Base-by-base conservation (phyloP, 1,139 yeast species). In the Pichia sp. region DNA sequence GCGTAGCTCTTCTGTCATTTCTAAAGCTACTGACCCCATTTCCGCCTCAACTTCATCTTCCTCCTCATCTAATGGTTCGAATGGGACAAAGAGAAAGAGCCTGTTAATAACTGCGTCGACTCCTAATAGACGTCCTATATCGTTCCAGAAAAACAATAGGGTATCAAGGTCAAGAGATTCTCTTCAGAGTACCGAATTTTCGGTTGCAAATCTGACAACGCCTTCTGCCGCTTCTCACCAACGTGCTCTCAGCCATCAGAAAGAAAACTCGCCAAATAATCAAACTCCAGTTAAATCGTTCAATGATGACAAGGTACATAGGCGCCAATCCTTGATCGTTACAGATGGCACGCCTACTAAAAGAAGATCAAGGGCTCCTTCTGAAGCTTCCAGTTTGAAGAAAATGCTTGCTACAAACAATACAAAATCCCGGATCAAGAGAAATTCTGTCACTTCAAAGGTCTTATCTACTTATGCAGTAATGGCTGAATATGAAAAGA, bases 381-480 rank as follows among this genome's bases (percentile, higher is more conserved):
- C 52, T 10, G 58, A 56, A n/a, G 24, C 41, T 33, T 44, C 58
- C 10, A 50, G 48, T 42, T 20, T 56, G 12, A 40, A 48, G 29
- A 48, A 36, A 27, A 50, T 52, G 49, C 24, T 48, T 10, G 4
- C 41, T 8, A 41, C 17, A 6, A 16, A 10, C 8, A 44, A 40
- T 42, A 10, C 64, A 62, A 29, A 62, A 65, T 56, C 74, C 57
- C 68, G 80, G 49, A 66, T 78, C 62, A 84, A 84, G 68, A 78
- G 91, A 63, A 84, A 85, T 60, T 85, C 91, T 1, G 81, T 85
- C 42, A 85, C 92, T 0, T 75, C 87, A 56, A 85, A 83, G 63
- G 71, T 86, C 58, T 76, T 86, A 56, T 79, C 90, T 0, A 82
- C 89, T 0, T 86, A 86, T 67, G 88, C 92, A 36, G 84, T 83